Conservation (phyloP, 768 basidiomycete species). For the Suillus bovinus region DNA sequence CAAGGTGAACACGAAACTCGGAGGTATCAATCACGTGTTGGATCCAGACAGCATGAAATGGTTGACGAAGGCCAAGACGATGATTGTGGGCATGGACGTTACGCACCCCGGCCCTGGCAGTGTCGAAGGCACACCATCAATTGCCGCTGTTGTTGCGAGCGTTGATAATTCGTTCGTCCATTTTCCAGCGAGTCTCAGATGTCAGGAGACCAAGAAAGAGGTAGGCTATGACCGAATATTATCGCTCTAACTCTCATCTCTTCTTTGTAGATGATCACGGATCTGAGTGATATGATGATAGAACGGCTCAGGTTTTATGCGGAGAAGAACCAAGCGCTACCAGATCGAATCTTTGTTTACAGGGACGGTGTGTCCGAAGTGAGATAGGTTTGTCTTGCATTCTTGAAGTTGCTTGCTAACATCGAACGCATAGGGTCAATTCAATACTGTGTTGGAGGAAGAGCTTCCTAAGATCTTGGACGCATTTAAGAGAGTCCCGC, state of each 20-base stretch:
- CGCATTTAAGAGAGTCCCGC: constrained; percentile 51
- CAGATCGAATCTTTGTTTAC: constrained; percentile 70
- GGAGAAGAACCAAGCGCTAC: constrained; percentile 55
- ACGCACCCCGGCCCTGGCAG: no score
- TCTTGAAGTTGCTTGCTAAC: background rate
- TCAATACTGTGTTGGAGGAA: constrained; percentile 53
- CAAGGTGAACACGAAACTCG: constrained; percentile 83
- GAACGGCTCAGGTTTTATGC: constrained; percentile 66
- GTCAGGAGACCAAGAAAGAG: no score
- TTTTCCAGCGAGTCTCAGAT: constrained; percentile 71
- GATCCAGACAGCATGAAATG: constrained; percentile 57
- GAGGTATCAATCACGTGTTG: constrained; percentile 79
- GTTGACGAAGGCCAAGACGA: constrained; percentile 68
- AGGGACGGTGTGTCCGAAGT: constrained; percentile 86
- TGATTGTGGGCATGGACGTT: no score
- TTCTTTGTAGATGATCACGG: constrained; percentile 67
- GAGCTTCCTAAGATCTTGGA: constrained; percentile 64
- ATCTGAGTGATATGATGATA: constrained; percentile 64
- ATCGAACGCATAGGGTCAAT: constrained; percentile 59
- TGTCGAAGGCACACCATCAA: constrained; percentile 77
- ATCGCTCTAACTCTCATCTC: background rate
- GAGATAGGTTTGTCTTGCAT: constrained; percentile 17
- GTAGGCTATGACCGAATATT: constrained; percentile 10
- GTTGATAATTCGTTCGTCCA: constrained; percentile 69
- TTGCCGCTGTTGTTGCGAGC: constrained; percentile 82